Conservation (phyloP, 2,329 filamentous ascomycete species). For the Aspergillus floridensis region DNA sequence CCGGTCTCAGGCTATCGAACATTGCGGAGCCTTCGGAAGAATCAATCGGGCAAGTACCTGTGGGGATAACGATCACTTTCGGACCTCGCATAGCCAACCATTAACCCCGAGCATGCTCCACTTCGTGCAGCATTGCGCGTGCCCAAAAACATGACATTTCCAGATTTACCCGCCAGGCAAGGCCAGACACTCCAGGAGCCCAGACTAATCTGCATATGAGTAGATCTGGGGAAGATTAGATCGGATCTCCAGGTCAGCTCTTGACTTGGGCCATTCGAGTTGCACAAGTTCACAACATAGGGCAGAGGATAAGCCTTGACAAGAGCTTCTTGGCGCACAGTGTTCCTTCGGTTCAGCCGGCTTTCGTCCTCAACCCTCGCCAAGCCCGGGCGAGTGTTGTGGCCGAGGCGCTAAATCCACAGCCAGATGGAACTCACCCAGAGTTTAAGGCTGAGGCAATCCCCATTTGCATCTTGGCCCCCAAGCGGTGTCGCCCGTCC, state of each 20-base stretch:
- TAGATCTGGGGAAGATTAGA: not conserved
- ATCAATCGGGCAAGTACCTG: not conserved
- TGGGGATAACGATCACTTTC: not conserved
- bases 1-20: not conserved
- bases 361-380: not conserved
- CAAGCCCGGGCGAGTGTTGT: slow-evolving; percentile 3
- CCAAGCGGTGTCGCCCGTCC: not conserved
- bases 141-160: not conserved
- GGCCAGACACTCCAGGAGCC: not conserved
- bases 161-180: not conserved
- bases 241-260: not conserved
- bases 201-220: not conserved
- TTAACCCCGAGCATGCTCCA: not conserved
- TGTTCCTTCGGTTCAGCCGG: not conserved
- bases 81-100: not conserved
- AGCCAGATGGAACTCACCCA: slow-evolving; percentile 3
- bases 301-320: slow-evolving; percentile 1
- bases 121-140: not conserved
- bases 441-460: slow-evolving; percentile 7
- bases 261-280: not conserved
- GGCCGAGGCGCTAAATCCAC: slow-evolving; percentile 5
- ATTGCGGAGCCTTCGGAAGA: not conserved
- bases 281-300: not conserved
- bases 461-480: slow-evolving; percentile 1
- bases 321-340: not conserved